These are phyloP conservation scores for Penicillium flavigenum DNA, from an alignment of 495 filamentous ascomycete species.

Conservation along the genomic window DNA sequence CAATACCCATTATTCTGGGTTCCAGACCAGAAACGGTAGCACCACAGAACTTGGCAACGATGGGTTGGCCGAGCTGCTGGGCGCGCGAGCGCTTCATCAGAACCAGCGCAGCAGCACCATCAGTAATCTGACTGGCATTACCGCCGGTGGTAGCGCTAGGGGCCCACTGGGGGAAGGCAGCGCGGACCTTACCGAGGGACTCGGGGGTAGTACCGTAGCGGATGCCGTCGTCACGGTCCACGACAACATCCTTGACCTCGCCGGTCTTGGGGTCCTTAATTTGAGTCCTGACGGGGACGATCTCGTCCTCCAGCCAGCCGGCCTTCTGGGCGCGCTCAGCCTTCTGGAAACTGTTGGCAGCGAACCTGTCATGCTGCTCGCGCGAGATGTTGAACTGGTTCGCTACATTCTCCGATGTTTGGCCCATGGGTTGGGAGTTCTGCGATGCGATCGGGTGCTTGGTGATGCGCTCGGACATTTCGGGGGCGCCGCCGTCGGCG, in stretches of 20 bases:
- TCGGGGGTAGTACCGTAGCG: conserved; percentile 87
- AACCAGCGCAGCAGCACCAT: conserved; percentile 85
- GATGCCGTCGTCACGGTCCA: conserved; percentile 86
- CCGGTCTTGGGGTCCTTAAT: conserved; percentile 82
- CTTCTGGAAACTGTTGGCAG: conserved; percentile 78
- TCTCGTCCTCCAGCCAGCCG: conserved; percentile 89
- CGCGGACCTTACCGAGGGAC: conserved; percentile 74
- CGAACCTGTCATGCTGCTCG: conserved; percentile 75
- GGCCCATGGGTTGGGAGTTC: conserved; percentile 91
- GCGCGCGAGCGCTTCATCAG: conserved; percentile 92
- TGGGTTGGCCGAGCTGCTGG: conserved; percentile 78
- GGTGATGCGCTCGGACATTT: conserved; percentile 72
- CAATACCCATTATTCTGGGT: conserved; percentile 96
- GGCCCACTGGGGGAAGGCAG: conserved; percentile 85
- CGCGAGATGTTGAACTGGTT: conserved; percentile 79
- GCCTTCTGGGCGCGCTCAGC: conserved; percentile 90
- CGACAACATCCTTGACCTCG: conserved; percentile 69
- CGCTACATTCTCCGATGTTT: conserved; percentile 92
- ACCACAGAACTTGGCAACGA: conserved; percentile 88
- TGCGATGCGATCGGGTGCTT: conserved; percentile 71
- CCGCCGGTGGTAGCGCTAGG: conserved; percentile 85
- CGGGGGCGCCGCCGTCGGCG: conserved; percentile 64
- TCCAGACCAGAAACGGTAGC: conserved; percentile 84
- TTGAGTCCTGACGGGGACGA: conserved; percentile 76
- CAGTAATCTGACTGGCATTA: conserved; percentile 91